Percentiles rank a stretch among this genome's conserved stretches.
phyloP scores from a whole-genome alignment of 345 rosid species.

The Chamaenerion angustifolium region DNA sequence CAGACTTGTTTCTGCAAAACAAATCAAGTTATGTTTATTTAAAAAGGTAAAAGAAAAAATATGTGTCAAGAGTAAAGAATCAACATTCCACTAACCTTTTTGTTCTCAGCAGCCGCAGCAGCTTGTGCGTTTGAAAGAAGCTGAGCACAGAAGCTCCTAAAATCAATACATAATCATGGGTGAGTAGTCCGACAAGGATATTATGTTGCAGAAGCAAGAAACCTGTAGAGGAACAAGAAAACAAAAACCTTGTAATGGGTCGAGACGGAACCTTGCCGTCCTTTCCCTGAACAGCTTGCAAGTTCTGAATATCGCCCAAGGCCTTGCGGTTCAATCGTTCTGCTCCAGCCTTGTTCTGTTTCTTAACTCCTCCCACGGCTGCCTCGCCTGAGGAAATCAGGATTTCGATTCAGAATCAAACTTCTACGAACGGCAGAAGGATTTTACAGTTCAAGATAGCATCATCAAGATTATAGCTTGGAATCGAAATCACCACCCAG shows the following conservation, averaged over 20 bases:
- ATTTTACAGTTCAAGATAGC: no score
- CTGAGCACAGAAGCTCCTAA: constrained; percentile 68
- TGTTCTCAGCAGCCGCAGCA: constrained; percentile 48
- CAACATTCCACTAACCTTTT: constrained; percentile 26
- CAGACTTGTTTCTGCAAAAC: constrained; percentile 31
- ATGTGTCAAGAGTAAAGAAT: neutral
- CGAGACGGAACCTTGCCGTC: constrained; percentile 44
- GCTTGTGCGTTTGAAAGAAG: constrained; percentile 77
- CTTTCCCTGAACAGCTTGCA: constrained; percentile 32
- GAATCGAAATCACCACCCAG: no score
- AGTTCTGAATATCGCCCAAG: constrained; percentile 83
- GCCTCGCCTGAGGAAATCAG: constrained; percentile 28
- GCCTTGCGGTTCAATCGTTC: constrained; percentile 59
- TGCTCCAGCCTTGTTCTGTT: constrained; percentile 39
- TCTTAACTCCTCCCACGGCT: constrained; percentile 18
- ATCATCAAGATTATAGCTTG: no score
- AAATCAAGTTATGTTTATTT: neutral
- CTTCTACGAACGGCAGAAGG: no score
- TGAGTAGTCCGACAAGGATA: neutral
- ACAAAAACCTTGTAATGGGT: constrained; percentile 58
- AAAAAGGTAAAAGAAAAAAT: no score
- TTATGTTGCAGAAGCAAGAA: neutral
- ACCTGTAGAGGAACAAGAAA: no score
- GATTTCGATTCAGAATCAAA: neutral
- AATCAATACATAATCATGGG: neutral